Base-by-base conservation (phyloP, 306 rosid genomes). In the Biancaea sappan region DNA sequence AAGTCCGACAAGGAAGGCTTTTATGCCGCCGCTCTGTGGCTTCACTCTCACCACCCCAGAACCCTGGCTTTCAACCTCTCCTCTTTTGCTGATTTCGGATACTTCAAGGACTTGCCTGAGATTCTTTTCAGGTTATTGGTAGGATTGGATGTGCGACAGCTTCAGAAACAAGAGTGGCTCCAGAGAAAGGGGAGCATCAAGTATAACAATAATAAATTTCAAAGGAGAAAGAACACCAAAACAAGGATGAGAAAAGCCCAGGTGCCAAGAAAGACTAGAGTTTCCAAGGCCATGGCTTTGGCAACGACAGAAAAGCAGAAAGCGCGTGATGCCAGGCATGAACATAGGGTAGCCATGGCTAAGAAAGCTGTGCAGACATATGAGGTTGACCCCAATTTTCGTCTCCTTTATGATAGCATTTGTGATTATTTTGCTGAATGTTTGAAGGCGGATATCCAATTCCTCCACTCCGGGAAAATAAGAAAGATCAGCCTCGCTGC, bases 41-140 rank as follows among this genome's bases (percentile, higher is more conserved):
- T 89, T 44, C 84, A 86, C 82, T 10, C 15, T 1, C 56, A 70
- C 66, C 97, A 91, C 72, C 97, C 93, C 40, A 87, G 78, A n/a
- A 84, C 97, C 26, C 86, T 91, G 0, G 88, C 84, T 0, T 66
- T 54, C 78, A 91, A 89, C 37, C 51, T 89, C 25, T 69, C 82
- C 14, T 74, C 89, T 9, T 77, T 91, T 5, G 90, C 88, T 4
- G 83, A 72, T 2, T 91, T 91, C 59, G 95, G 97, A 0, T 87
- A 83, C 81, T 84, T 89, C 77, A 89, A 91, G 69, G 97, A 91
- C 68, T 81, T 91, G 18, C 95, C 88, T 6, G 93, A 91, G 76
- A 83, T 91, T 62, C 90, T 91, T 2, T 87, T 80, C 72, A 81
- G 92, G 21, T 79, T 87, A 40, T 78, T 89, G 0, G 83, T 87